Percentiles rank a stretch among this genome's conserved stretches.
These are phyloP conservation scores for Coprinellus micaceus DNA, from an alignment of 768 basidiomycete species.

Conservation along the genomic window DNA sequence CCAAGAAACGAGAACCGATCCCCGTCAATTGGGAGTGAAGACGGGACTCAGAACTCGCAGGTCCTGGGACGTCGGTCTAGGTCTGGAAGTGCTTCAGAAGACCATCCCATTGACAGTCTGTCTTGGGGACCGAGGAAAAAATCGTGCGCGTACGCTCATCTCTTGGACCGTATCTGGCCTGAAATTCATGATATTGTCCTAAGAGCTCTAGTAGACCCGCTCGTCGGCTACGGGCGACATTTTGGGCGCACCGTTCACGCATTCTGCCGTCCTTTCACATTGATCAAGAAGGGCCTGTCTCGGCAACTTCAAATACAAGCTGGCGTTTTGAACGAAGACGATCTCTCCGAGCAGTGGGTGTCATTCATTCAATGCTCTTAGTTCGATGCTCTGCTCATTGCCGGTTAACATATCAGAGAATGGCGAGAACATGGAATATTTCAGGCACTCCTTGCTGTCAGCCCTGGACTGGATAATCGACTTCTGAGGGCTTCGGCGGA, in stretches of 20 bases:
- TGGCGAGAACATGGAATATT: not conserved
- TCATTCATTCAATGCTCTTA: too few relatives aligned
- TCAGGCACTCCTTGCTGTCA: not conserved
- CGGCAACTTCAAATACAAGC: not conserved
- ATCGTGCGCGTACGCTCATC: too few relatives aligned
- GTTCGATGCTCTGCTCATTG: not conserved
- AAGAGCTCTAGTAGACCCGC: not conserved
- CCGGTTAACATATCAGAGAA: not conserved
- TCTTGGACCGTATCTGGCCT: too few relatives aligned
- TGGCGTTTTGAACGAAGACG: not conserved
- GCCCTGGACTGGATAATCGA: not conserved
- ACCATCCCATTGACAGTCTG: too few relatives aligned
- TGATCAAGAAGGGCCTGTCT: not conserved
- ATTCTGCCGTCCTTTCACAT: not conserved
- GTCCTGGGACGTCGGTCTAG: too few relatives aligned
- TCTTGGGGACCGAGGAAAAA: too few relatives aligned
- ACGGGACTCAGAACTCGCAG: too few relatives aligned
- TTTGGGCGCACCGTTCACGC: slow-evolving; percentile 2
- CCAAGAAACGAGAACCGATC: too few relatives aligned
- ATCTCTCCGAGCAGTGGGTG: not conserved
- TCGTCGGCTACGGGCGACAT: not conserved
- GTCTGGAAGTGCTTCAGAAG: too few relatives aligned
- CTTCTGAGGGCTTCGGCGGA: not conserved
- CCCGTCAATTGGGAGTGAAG: too few relatives aligned
- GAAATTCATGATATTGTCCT: too few relatives aligned